phyloP scores from a whole-genome alignment of 208 protist genomes.

The Acanthamoeba polyphaga region DNA sequence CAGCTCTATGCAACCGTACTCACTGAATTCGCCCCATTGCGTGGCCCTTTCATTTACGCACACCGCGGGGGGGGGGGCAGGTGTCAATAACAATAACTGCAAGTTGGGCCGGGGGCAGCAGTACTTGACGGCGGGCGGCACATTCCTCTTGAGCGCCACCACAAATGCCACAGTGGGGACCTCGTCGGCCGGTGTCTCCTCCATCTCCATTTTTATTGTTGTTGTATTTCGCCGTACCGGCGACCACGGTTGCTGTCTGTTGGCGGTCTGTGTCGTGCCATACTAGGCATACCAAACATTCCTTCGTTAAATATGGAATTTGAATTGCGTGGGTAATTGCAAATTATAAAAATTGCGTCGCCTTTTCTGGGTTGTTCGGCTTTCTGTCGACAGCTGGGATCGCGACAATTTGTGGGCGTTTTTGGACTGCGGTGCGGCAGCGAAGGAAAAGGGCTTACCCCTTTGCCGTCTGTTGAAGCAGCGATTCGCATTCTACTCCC shows the following conservation, averaged over 20 bases:
- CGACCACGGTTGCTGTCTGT: too few species aligned
- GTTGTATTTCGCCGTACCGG: too few species aligned
- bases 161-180: background rate
- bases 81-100: background rate
- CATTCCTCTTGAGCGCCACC: background rate
- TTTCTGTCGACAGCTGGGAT: background rate
- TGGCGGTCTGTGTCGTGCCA: too few species aligned
- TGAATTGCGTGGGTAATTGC: too few species aligned
- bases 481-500: background rate
- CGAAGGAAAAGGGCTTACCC: background rate
- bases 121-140: background rate
- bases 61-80: too few species aligned
- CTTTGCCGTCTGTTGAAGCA: background rate
- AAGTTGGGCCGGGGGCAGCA: background rate
- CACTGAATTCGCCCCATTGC: conserved; percentile 34
- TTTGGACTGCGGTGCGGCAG: too few species aligned
- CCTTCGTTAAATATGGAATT: too few species aligned
- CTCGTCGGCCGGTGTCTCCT: background rate
- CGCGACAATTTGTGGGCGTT: background rate
- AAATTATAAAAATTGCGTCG: too few species aligned
- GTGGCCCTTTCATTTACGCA: background rate
- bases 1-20: conserved; percentile 57
- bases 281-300: too few species aligned
- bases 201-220: background rate
- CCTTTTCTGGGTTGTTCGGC: background rate